Evolutionary conservation across 108 stramenopile genomes (phyloP).

Genomic region (Cyclotella atomus): DNA sequence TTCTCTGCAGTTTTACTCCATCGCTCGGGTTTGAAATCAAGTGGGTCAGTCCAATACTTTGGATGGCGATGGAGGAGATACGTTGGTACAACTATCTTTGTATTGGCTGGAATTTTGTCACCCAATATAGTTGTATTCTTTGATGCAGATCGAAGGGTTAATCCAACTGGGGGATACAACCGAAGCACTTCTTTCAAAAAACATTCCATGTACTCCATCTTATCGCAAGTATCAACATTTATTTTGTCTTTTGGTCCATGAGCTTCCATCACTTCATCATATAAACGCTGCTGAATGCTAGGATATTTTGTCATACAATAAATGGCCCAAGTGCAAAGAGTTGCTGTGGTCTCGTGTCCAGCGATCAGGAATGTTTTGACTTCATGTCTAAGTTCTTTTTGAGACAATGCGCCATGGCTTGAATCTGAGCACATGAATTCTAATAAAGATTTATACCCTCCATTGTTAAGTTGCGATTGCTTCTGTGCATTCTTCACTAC

Average conservation of each 20-base stretch:
- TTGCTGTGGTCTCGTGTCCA: constrained; percentile 77
- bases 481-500: constrained; percentile 51
- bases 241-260: constrained; percentile 25
- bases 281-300: constrained; percentile 55
- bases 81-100: constrained; percentile 51
- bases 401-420: constrained; percentile 24
- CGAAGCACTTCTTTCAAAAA: constrained; percentile 74
- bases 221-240: constrained; percentile 52
- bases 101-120: constrained; percentile 49
- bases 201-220: constrained; percentile 65
- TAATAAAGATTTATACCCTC: constrained; percentile 44
- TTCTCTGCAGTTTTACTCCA: constrained; percentile 50
- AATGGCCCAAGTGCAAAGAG: constrained; percentile 63
- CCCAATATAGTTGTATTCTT: constrained; percentile 46
- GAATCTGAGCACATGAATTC: constrained; percentile 46
- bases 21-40: constrained; percentile 66
- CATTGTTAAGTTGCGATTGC: constrained; percentile 13
- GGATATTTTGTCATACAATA: constrained; percentile 57
- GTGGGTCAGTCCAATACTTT: constrained; percentile 66
- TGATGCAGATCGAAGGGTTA: constrained; percentile 34
- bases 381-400: constrained; percentile 64
- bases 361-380: constrained; percentile 70
- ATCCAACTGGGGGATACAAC: constrained; percentile 60
- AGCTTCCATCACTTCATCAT: constrained; percentile 52
- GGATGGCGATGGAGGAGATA: constrained; percentile 62